These are phyloP conservation scores for Lindgomyces ingoldianus DNA, from an alignment of 495 filamentous ascomycete species.

Conservation along the genomic window DNA sequence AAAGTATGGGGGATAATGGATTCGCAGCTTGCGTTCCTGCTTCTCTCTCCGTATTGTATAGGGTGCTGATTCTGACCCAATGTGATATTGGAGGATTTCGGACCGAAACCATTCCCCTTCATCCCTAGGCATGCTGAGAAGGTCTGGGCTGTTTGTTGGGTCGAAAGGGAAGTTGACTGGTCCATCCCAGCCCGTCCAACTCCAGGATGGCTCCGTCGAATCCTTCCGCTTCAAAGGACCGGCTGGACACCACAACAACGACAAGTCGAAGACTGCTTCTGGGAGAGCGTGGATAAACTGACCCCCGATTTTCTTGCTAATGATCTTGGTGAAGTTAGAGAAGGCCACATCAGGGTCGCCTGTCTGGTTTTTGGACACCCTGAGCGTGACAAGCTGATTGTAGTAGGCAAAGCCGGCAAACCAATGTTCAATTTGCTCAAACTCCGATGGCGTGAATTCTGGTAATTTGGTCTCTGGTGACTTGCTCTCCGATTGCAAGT, in stretches of 20 bases:
- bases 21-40: constrained; percentile 17
- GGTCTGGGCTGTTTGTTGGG: constrained; percentile 28
- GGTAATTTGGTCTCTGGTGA: constrained; percentile 4
- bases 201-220: constrained; percentile 22
- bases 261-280: constrained; percentile 27
- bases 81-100: constrained; percentile 20
- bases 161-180: constrained; percentile 33
- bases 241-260: constrained; percentile 33
- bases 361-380: constrained; percentile 1
- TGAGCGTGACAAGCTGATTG: constrained; percentile 29
- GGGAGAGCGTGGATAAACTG: constrained; percentile 28
- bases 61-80: constrained; percentile 15
- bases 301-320: constrained; percentile 22
- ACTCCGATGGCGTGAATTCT: constrained; percentile 26
- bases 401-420: constrained; percentile 24
- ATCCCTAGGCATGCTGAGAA: neutral
- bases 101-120: constrained; percentile 23
- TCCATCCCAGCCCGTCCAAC: constrained; percentile 29
- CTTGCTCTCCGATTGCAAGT: too few species aligned
- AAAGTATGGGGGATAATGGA: constrained; percentile 17
- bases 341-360: constrained; percentile 3
- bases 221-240: constrained; percentile 2
- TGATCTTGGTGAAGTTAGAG: constrained; percentile 9
- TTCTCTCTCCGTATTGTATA: constrained; percentile 22
- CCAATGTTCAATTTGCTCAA: constrained; percentile 25